Evolutionary conservation across 2,329 filamentous ascomycete genomes (phyloP).

Genomic region (Monosporascus sp.): DNA sequence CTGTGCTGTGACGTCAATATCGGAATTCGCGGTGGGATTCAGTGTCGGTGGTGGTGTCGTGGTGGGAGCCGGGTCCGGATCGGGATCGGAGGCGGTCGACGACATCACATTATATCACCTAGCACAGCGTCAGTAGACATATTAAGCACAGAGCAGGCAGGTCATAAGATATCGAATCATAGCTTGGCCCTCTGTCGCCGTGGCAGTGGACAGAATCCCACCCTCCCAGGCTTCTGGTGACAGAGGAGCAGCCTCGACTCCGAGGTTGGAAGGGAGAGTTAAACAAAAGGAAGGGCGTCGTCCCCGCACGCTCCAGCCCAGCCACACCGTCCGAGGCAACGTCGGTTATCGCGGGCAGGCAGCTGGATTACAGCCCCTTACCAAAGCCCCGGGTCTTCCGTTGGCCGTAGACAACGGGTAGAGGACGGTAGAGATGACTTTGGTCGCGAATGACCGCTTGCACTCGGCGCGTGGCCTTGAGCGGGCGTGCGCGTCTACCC

Average conservation of each 20-base stretch:
- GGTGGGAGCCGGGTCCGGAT: slow-evolving; percentile 1
- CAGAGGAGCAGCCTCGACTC: slow-evolving; percentile 15
- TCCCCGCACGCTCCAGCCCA: slow-evolving; percentile 13
- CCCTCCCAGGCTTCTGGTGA: slow-evolving; percentile 14
- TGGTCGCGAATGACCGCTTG: slow-evolving; percentile 12
- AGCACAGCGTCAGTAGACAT: slow-evolving; percentile 1
- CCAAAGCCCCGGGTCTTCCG: slow-evolving; percentile 15
- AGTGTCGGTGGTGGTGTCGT: background rate
- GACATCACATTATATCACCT: slow-evolving; percentile 10
- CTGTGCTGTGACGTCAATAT: slow-evolving; percentile 9
- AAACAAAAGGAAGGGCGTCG: slow-evolving; percentile 4
- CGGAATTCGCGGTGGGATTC: background rate
- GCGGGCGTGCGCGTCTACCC: slow-evolving; percentile 13
- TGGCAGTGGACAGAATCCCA: slow-evolving; percentile 7
- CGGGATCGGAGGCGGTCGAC: slow-evolving; percentile 9
- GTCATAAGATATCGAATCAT: background rate
- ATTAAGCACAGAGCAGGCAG: background rate
- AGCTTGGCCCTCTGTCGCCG: slow-evolving; percentile 7
- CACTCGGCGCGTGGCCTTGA: slow-evolving; percentile 12
- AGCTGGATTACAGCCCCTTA: slow-evolving; percentile 8
- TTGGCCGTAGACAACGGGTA: slow-evolving; percentile 14
- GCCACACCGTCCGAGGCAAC: slow-evolving; percentile 12
- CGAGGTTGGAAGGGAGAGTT: background rate
- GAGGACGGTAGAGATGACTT: slow-evolving; percentile 12
- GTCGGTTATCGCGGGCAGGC: slow-evolving; percentile 11